phyloP scores from a whole-genome alignment of 2,329 filamentous ascomycete species.

The Laburnicola sp. region DNA sequence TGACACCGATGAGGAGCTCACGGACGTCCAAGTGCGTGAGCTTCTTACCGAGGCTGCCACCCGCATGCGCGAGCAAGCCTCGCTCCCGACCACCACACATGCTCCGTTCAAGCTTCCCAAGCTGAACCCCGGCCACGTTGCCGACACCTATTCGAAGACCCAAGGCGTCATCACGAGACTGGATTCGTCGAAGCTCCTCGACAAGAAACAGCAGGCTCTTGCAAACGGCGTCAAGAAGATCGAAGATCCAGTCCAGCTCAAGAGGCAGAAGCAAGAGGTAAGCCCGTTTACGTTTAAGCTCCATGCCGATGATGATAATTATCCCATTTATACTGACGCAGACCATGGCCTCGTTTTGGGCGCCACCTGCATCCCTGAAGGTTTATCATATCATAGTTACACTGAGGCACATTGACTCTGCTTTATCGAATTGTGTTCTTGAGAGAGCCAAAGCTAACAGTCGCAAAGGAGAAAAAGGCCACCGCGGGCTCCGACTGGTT shows the following conservation, averaged over 20 bases:
- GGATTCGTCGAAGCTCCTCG: slow-evolving; percentile 56
- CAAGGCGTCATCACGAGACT: slow-evolving; percentile 57
- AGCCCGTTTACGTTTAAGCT: slow-evolving; percentile 31
- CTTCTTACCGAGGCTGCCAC: slow-evolving; percentile 66
- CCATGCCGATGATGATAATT: slow-evolving; percentile 71
- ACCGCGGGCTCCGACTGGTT: slow-evolving; percentile 85
- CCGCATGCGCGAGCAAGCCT: slow-evolving; percentile 54
- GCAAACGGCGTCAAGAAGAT: slow-evolving; percentile 57
- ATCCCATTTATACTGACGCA: slow-evolving; percentile 73
- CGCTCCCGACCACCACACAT: slow-evolving; percentile 23
- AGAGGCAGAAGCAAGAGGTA: slow-evolving; percentile 57
- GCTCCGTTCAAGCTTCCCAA: slow-evolving; percentile 54
- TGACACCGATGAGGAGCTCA: slow-evolving; percentile 54
- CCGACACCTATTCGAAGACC: slow-evolving; percentile 59
- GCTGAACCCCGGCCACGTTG: slow-evolving; percentile 51
- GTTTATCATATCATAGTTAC: slow-evolving; percentile 72
- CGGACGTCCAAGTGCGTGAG: slow-evolving; percentile 65
- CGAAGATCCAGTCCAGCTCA: slow-evolving; percentile 55
- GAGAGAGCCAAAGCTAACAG: slow-evolving; percentile 23
- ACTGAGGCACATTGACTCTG: slow-evolving; percentile 57
- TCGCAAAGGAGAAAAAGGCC: slow-evolving; percentile 58
- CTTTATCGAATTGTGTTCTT: slow-evolving; percentile 12
- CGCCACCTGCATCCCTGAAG: slow-evolving; percentile 71
- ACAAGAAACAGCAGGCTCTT: slow-evolving; percentile 52
- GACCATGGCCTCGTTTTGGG: slow-evolving; percentile 78